A percentile compares a stretch with the other conserved stretches of the same genome.
These are phyloP conservation scores for Populus simonii DNA, from an alignment of 345 rosid species.

Conservation along the genomic window DNA sequence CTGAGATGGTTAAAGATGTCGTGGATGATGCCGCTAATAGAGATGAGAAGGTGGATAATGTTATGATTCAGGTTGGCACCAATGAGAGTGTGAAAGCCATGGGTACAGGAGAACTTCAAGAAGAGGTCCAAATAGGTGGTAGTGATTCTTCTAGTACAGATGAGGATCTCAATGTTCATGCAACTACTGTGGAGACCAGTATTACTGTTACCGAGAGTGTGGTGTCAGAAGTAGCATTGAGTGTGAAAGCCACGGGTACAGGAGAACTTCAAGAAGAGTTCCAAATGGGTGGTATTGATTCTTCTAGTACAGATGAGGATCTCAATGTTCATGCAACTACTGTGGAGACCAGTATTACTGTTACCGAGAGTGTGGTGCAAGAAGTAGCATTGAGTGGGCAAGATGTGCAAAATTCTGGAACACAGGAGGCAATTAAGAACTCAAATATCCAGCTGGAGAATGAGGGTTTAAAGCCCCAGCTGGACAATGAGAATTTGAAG, in stretches of 20 bases:
- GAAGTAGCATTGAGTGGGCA: constrained; percentile 33
- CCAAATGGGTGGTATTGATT: constrained; percentile 1
- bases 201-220: constrained; percentile 25
- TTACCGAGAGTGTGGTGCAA: constrained; percentile 29
- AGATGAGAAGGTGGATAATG: constrained; percentile 38
- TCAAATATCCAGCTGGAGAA: constrained; percentile 32
- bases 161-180: constrained; percentile 22
- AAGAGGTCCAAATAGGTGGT: constrained; percentile 13
- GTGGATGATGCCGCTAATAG: constrained; percentile 14
- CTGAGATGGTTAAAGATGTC: constrained; percentile 21
- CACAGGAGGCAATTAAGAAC: constrained; percentile 25
- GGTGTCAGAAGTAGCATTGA: constrained; percentile 27
- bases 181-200: constrained; percentile 22
- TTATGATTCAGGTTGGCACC: constrained; percentile 38
- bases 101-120: constrained; percentile 23
- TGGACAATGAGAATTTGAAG: constrained; percentile 43
- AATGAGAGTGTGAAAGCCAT: constrained; percentile 34
- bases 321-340: constrained; percentile 15
- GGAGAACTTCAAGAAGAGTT: constrained; percentile 22
- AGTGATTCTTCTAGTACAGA: constrained; percentile 18
- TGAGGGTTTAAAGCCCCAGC: constrained; percentile 38
- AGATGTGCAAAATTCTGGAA: constrained; percentile 32
- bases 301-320: constrained; percentile 28
- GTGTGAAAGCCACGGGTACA: constrained; percentile 28
- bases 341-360: constrained; percentile 20